Evolutionary conservation across 768 basidiomycete genomes (phyloP).

Genomic region (Macrolepiota fuliginosa): DNA sequence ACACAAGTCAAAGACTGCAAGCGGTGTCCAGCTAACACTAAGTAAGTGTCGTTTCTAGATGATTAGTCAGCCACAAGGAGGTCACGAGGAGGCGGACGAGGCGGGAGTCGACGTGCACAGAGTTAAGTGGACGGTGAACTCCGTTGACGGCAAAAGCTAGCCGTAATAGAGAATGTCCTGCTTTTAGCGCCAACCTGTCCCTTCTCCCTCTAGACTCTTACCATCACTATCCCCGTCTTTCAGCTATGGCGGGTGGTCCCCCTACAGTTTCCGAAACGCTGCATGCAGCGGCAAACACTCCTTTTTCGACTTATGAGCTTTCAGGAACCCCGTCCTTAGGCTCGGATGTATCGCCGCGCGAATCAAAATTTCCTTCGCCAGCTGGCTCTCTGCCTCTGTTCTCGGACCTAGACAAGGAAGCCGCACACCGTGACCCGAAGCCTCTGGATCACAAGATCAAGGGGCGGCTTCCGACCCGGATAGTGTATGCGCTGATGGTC

Average conservation of each 20-base stretch:
- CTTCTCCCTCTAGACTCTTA: not conserved
- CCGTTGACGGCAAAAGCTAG: not conserved
- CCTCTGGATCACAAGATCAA: not conserved
- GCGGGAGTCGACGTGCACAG: not conserved
- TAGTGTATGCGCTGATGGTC: conserved; percentile 27
- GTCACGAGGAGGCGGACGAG: not conserved
- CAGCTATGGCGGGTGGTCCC: conserved; percentile 17
- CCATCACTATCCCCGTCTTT: not conserved
- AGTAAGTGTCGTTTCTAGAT: not conserved
- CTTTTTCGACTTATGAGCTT: conserved; percentile 20
- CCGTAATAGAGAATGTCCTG: not conserved
- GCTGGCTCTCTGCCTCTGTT: conserved; percentile 19
- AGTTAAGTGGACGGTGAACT: not conserved
- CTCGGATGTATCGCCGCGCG: conserved; percentile 18
- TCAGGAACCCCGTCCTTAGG: conserved; percentile 17
- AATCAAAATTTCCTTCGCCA: conserved; percentile 17
- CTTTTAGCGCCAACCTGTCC: not conserved
- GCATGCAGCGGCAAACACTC: conserved; percentile 17
- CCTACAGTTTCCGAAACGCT: conserved; percentile 15
- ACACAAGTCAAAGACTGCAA: too few species aligned
- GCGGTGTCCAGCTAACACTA: not conserved
- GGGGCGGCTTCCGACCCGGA: conserved; percentile 16
- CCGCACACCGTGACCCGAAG: not conserved
- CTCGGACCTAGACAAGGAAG: conserved; percentile 11
- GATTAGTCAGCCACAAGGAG: not conserved